A percentile compares a stretch with the other conserved stretches of the same genome.
Evolutionary conservation across 805 yeast genomes (phyloP).

Genomic region (Nakazawaea laoshanensis): DNA sequence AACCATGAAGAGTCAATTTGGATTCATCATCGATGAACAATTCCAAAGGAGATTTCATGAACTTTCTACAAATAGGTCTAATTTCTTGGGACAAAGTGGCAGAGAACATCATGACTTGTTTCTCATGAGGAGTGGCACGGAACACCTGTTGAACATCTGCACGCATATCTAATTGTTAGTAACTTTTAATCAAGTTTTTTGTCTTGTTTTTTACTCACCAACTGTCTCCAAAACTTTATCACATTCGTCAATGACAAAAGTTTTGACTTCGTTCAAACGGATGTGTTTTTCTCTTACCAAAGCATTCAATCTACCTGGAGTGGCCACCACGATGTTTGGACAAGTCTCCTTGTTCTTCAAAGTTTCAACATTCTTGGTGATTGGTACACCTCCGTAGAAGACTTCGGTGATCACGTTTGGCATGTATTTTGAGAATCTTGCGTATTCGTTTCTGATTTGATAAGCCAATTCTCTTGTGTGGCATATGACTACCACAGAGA

Average conservation of each 20-base stretch:
- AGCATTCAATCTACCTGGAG: conserved; percentile 96
- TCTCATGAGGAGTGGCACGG: conserved; percentile 95
- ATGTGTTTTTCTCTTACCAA: conserved; percentile 86
- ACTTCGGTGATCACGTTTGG: conserved; percentile 97
- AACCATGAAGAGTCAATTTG: conserved; percentile 93
- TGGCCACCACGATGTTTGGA: conserved; percentile 95
- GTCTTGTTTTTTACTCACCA: conserved; percentile 15
- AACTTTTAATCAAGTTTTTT: neutral
- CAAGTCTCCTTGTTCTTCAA: conserved; percentile 87
- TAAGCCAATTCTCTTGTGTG: conserved; percentile 98
- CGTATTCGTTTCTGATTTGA: conserved; percentile 95
- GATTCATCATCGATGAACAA: conserved; percentile 97
- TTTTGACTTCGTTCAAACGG: conserved; percentile 82
- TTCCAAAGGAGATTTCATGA: conserved; percentile 96
- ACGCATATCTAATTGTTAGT: conserved; percentile 69
- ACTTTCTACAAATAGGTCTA: conserved; percentile 94
- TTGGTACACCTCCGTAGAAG: conserved; percentile 92
- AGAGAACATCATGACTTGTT: conserved; percentile 99
- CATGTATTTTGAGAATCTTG: conserved; percentile 96
- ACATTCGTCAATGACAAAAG: conserved; percentile 96
- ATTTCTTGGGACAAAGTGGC: conserved; percentile 93
- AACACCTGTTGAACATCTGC: conserved; percentile 97
- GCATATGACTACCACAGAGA: conserved; percentile 88
- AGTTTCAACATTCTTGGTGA: conserved; percentile 76
- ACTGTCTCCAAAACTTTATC: conserved; percentile 84